These are phyloP conservation scores for Metschnikowia colocasiae DNA, from an alignment of 805 yeast genomes.

Conservation along the genomic window DNA sequence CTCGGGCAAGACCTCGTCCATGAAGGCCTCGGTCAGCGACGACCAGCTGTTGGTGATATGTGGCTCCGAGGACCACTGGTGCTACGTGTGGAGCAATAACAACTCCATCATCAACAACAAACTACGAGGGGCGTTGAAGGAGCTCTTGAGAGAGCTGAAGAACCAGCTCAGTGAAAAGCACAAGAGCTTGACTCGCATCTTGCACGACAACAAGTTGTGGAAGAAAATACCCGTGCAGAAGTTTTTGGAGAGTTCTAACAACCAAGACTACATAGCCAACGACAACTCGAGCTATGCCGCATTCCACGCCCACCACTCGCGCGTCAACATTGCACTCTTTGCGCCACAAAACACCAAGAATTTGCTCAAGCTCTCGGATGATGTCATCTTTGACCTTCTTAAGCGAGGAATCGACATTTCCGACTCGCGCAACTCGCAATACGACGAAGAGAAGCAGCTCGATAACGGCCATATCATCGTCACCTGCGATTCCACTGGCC, in stretches of 20 bases:
- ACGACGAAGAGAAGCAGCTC: conserved; percentile 1
- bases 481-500: conserved; percentile 71
- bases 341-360: conserved; percentile 71
- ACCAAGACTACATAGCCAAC: conserved; percentile 28
- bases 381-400: conserved; percentile 65
- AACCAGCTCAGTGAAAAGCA: conserved; percentile 32
- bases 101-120: conserved; percentile 39
- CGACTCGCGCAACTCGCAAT: conserved; percentile 6
- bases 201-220: conserved; percentile 28
- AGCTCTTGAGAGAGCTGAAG: conserved; percentile 32
- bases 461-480: conserved; percentile 52
- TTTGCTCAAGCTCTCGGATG: conserved; percentile 68
- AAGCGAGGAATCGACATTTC: conserved; percentile 20
- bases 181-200: conserved; percentile 25
- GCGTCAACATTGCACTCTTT: conserved; percentile 70
- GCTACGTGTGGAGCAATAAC: conserved; percentile 71
- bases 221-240: conserved; percentile 23
- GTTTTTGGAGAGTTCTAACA: conserved; percentile 24
- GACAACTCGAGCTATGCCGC: conserved; percentile 62
- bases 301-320: conserved; percentile 72
- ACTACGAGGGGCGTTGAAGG: conserved; percentile 33
- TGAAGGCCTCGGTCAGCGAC: conserved; percentile 61
- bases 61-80: conserved; percentile 87
- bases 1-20: conserved; percentile 66
- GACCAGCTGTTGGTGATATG: conserved; percentile 57